phyloP scores from a whole-genome alignment of 768 basidiomycete species.

The Calocybe gangraenosa region DNA sequence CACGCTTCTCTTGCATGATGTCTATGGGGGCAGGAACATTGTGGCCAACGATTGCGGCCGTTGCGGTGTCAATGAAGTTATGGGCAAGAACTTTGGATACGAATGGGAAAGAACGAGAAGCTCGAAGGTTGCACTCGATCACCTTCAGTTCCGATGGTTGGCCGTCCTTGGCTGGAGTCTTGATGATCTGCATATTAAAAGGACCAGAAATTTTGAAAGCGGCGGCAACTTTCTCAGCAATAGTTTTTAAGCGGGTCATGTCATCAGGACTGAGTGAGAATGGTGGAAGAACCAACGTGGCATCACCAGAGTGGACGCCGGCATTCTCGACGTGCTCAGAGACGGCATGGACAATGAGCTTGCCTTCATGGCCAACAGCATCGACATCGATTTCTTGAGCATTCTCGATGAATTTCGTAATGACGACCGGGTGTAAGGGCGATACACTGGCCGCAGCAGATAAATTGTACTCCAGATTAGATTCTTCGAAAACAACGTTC shows the following conservation, averaged over 20 bases:
- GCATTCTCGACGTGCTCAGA: slow-evolving; percentile 99
- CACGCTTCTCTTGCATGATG: slow-evolving; percentile 82
- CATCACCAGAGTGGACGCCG: slow-evolving; percentile 98
- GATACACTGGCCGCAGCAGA: slow-evolving; percentile 97
- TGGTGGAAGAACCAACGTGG: slow-evolving; percentile 95
- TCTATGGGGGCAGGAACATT: slow-evolving; percentile 90
- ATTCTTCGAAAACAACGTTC: slow-evolving; percentile 96
- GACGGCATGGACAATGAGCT: slow-evolving; percentile 89
- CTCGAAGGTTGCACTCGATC: slow-evolving; percentile 98
- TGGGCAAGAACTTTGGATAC: slow-evolving; percentile 97
- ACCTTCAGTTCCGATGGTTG: slow-evolving; percentile 81
- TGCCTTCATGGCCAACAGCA: slow-evolving; percentile 91
- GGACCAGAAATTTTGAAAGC: slow-evolving; percentile 98
- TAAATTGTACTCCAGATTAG: slow-evolving; percentile 84
- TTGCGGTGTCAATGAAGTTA: slow-evolving; percentile 95
- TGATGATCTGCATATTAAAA: slow-evolving; percentile 99
- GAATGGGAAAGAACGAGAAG: slow-evolving; percentile 98
- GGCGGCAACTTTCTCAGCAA: slow-evolving; percentile 90
- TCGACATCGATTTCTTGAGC: slow-evolving; percentile 99
- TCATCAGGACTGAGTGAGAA: slow-evolving; percentile 74
- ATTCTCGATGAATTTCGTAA: slow-evolving; percentile 97
- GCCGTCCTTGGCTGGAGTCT: slow-evolving; percentile 56
- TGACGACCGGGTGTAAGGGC: slow-evolving; percentile 94
- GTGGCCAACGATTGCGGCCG: slow-evolving; percentile 79
- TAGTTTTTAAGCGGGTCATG: slow-evolving; percentile 84